Evolutionary conservation across 306 rosid species (phyloP).

Genomic region (Cucumis hystrix): DNA sequence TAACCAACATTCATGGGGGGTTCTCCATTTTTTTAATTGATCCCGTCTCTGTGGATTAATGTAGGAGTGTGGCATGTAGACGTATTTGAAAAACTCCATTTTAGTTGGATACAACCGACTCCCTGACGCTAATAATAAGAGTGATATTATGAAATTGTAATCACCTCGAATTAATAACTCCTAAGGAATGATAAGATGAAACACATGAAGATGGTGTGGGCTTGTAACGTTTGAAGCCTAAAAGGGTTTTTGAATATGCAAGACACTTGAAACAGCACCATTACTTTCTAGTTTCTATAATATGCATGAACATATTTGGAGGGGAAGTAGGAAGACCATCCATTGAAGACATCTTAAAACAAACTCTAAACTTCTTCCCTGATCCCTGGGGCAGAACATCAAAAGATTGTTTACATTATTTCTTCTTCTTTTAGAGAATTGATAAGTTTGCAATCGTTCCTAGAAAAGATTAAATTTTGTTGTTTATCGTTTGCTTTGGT

Average conservation of each 20-base stretch:
- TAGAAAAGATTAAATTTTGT: neutral
- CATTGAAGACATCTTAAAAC: neutral
- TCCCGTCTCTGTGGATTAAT: neutral
- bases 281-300: neutral
- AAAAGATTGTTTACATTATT: neutral
- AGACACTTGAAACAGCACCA: neutral
- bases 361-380: neutral
- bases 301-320: neutral
- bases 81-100: neutral
- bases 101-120: neutral
- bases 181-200: neutral
- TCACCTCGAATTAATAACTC: neutral
- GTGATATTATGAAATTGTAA: neutral
- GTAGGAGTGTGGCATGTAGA: neutral
- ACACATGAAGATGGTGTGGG: neutral
- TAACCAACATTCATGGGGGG: neutral
- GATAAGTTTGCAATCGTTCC: neutral
- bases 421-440: neutral
- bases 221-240: neutral
- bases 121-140: neutral
- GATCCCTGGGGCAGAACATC: neutral
- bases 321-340: neutral
- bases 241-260: neutral
- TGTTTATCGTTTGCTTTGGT: too few species aligned
- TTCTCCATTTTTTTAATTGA: neutral